Percentiles rank a stretch among this genome's conserved stretches.
phyloP scores from a whole-genome alignment of 345 rosid genomes.

The Noccaea caerulescens region DNA sequence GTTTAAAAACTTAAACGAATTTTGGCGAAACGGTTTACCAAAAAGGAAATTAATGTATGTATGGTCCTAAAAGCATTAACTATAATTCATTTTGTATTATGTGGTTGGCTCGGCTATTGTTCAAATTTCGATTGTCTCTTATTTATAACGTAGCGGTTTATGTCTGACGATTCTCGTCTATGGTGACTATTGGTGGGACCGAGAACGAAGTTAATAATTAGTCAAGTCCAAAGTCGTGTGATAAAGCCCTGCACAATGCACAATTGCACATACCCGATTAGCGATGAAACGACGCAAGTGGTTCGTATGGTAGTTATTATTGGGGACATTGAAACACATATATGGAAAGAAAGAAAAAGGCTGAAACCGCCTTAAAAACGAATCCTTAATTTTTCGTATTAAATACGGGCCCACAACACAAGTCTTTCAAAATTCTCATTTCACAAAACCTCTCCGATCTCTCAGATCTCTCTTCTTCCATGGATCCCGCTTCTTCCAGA shows the following conservation, averaged over 20 bases:
- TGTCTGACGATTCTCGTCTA: too few species aligned
- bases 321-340: slow-evolving; percentile 7
- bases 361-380: slow-evolving; percentile 28
- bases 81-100: too few species aligned
- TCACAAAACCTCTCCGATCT: slow-evolving; percentile 26
- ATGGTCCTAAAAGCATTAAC: too few species aligned
- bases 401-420: slow-evolving; percentile 26
- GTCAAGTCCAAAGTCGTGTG: background rate
- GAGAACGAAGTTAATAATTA: too few species aligned
- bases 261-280: background rate
- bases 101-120: too few species aligned
- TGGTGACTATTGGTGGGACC: too few species aligned
- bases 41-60: too few species aligned
- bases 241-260: too few species aligned
- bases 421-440: slow-evolving; percentile 32
- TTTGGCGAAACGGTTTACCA: too few species aligned
- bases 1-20: too few species aligned
- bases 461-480: slow-evolving; percentile 38
- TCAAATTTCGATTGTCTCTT: too few species aligned
- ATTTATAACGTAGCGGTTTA: too few species aligned
- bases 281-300: slow-evolving; percentile 5
- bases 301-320: background rate
- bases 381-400: slow-evolving; percentile 5
- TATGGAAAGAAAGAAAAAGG: background rate
- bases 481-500: slow-evolving; percentile 43